These are phyloP conservation scores for Pinus tabuliformis DNA, from an alignment of 75 land plant genomes.

Conservation along the genomic window DNA sequence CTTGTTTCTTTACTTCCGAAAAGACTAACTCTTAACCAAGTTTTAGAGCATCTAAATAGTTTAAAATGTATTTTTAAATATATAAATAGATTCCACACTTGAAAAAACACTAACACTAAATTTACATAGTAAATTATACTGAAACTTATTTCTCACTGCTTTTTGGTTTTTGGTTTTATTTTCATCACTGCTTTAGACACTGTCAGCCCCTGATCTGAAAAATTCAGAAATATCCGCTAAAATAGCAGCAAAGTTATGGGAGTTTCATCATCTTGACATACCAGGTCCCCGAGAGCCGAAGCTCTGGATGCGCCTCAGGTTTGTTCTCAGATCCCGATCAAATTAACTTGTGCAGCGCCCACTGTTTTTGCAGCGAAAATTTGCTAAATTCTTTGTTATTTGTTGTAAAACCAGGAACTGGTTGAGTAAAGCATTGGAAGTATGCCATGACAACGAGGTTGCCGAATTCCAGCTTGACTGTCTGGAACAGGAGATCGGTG, in stretches of 20 bases:
- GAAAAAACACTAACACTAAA: no score
- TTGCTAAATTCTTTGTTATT: not conserved
- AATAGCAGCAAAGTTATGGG: slow-evolving; percentile 73
- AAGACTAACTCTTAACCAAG: no score
- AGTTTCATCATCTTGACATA: slow-evolving; percentile 84
- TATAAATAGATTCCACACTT: no score
- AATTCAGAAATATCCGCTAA: slow-evolving; percentile 69
- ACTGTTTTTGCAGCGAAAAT: not conserved
- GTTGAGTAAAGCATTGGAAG: slow-evolving; percentile 24
- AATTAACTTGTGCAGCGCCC: slow-evolving; percentile 3
- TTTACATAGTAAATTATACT: no score
- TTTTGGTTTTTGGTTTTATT: slow-evolving; percentile 1
- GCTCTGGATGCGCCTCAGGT: slow-evolving; percentile 87
- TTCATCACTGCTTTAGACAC: slow-evolving; percentile 46
- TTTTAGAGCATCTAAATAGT: no score
- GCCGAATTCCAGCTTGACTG: slow-evolving; percentile 38
- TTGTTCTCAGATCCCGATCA: not conserved
- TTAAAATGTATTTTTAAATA: no score
- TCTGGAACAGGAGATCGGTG: slow-evolving; percentile 51
- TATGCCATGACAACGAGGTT: slow-evolving; percentile 12
- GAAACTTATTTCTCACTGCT: not conserved
- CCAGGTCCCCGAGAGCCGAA: slow-evolving; percentile 49
- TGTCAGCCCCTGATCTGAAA: slow-evolving; percentile 73
- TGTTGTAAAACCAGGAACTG: slow-evolving; percentile 16
- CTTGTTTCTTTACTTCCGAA: no score